These are phyloP conservation scores for Dactylonectria macrodidyma DNA, from an alignment of 2,329 filamentous ascomycete species.

Conservation along the genomic window DNA sequence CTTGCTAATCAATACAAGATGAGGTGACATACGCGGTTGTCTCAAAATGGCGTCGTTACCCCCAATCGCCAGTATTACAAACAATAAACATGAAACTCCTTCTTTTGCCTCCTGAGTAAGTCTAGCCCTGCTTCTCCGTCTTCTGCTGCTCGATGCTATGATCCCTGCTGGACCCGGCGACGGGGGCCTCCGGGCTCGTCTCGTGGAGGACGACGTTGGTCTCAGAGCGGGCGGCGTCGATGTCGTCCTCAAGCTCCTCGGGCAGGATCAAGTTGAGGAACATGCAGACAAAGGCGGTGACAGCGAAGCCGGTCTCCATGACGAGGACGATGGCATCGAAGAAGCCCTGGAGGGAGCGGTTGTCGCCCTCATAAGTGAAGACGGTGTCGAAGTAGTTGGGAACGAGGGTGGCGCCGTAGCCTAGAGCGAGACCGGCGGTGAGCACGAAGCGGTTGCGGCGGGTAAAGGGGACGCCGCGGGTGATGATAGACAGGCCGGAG, in stretches of 20 bases:
- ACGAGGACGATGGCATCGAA: slow-evolving; percentile 81
- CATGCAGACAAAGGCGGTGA: slow-evolving; percentile 81
- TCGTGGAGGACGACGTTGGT: slow-evolving; percentile 38
- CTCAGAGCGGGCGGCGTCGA: slow-evolving; percentile 44
- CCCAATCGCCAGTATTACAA: slow-evolving; percentile 26
- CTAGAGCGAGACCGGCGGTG: slow-evolving; percentile 80
- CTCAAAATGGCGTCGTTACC: slow-evolving; percentile 13
- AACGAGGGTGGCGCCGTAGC: slow-evolving; percentile 79
- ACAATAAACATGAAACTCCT: slow-evolving; percentile 7
- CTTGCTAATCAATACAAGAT: neutral
- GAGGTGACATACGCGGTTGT: neutral
- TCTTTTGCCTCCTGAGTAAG: neutral
- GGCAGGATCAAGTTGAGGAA: slow-evolving; percentile 81
- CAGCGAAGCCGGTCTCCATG: slow-evolving; percentile 82
- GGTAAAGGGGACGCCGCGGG: slow-evolving; percentile 79
- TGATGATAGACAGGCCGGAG: slow-evolving; percentile 83
- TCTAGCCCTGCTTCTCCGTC: slow-evolving; percentile 21
- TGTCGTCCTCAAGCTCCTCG: slow-evolving; percentile 79
- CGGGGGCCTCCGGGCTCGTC: slow-evolving; percentile 25
- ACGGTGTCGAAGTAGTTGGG: slow-evolving; percentile 78
- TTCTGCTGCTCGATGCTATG: slow-evolving; percentile 32
- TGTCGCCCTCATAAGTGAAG: slow-evolving; percentile 80
- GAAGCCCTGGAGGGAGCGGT: slow-evolving; percentile 79
- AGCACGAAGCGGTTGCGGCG: slow-evolving; percentile 87
- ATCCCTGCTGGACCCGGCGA: slow-evolving; percentile 23